Evolutionary conservation across 768 basidiomycete genomes (phyloP).

Genomic region (Suillus subalutaceus): DNA sequence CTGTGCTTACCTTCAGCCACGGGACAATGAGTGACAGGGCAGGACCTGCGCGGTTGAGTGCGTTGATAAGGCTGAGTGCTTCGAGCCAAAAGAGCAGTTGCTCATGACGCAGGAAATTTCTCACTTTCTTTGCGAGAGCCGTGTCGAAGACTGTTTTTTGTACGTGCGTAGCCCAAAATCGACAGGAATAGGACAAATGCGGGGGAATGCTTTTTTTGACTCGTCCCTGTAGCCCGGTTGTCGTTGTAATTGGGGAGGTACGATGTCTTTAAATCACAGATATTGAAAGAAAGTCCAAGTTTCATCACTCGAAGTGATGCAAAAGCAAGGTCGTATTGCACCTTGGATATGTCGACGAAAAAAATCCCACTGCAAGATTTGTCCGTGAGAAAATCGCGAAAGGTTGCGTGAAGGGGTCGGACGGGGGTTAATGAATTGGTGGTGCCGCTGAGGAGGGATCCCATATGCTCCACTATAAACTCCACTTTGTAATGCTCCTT

Average conservation of each 20-base stretch:
- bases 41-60: neutral
- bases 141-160: neutral
- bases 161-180: constrained; percentile 16
- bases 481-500: constrained; percentile 8
- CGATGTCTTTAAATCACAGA: constrained; percentile 35
- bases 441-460: constrained; percentile 16
- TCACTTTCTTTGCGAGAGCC: neutral
- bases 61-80: constrained; percentile 5
- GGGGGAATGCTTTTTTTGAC: constrained; percentile 5
- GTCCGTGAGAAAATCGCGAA: constrained; percentile 29
- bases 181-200: constrained; percentile 15
- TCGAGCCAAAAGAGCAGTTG: constrained; percentile 16
- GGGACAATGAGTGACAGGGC: neutral
- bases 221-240: neutral
- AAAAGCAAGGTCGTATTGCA: constrained; percentile 9
- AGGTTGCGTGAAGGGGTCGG: constrained; percentile 29
- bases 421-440: constrained; percentile 9
- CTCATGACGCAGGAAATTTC: constrained; percentile 7
- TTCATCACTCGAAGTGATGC: too few species aligned
- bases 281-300: constrained; percentile 31
- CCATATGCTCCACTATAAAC: constrained; percentile 9
- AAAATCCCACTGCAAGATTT: constrained; percentile 16
- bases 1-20: neutral
- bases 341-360: constrained; percentile 14
- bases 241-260: constrained; percentile 31